Conservation (phyloP, 306 rosid genomes). For the Gastrolobium bilobum region DNA sequence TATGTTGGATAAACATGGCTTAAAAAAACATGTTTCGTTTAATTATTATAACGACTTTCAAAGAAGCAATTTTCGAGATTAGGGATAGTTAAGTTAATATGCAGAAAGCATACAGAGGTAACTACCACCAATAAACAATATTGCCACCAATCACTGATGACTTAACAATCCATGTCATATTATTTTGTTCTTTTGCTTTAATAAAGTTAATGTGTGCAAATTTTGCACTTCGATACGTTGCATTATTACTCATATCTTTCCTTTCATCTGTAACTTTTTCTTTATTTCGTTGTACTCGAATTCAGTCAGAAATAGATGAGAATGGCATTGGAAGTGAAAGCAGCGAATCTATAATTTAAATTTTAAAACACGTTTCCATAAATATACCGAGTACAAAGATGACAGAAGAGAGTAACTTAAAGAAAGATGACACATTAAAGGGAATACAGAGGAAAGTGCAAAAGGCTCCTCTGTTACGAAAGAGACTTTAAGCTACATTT, state of each 20-base stretch:
- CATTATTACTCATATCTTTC: not conserved
- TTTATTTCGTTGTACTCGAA: not conserved
- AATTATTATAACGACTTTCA: not conserved
- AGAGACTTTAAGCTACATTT: conserved; percentile 54
- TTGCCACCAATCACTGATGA: not conserved
- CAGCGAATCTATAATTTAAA: not conserved
- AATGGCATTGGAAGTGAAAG: not conserved
- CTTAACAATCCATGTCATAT: not conserved
- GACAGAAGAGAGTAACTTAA: conserved; percentile 44
- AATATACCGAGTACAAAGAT: conserved; percentile 47
- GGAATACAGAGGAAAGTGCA: conserved; percentile 56
- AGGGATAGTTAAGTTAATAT: not conserved
- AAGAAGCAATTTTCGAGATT: conserved; percentile 29
- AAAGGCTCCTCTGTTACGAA: conserved; percentile 53
- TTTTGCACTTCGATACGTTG: not conserved
- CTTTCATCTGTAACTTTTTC: too few species aligned
- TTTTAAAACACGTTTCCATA: conserved; percentile 31
- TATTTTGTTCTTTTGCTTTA: not conserved
- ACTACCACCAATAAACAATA: not conserved
- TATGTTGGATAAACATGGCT: conserved; percentile 21
- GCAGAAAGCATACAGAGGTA: not conserved
- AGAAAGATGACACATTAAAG: conserved; percentile 52
- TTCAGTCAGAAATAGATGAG: not conserved
- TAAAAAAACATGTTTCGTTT: not conserved
- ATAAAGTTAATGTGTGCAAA: not conserved